Evolutionary conservation across 768 basidiomycete genomes (phyloP).

Genomic region (Lentinula guzmanii): DNA sequence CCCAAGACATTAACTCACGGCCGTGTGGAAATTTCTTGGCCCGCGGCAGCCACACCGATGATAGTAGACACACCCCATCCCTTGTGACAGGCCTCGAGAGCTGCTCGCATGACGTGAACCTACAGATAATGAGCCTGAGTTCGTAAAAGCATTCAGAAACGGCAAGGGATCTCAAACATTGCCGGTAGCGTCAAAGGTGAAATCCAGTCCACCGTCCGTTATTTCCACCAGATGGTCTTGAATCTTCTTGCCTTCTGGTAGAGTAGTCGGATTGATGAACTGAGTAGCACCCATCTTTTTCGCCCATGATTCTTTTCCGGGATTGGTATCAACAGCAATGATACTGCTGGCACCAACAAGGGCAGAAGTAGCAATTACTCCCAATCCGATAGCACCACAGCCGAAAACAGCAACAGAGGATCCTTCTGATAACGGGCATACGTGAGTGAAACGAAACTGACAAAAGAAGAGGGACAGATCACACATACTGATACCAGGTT

Average conservation of each 20-base stretch:
- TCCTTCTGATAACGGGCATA: constrained; percentile 43
- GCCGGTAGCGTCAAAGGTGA: constrained; percentile 95
- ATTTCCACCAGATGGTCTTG: constrained; percentile 87
- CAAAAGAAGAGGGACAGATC: background rate
- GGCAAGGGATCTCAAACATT: constrained; percentile 46
- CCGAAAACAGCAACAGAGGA: constrained; percentile 94
- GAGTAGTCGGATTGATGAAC: constrained; percentile 76
- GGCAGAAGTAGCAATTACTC: constrained; percentile 77
- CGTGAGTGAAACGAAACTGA: constrained; percentile 3
- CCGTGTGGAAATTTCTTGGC: constrained; percentile 88
- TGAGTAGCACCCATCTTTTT: constrained; percentile 92
- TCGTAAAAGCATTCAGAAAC: constrained; percentile 26
- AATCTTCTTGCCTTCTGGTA: constrained; percentile 77
- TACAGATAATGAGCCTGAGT: constrained; percentile 19
- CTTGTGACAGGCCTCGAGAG: constrained; percentile 98
- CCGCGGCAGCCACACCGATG: constrained; percentile 96
- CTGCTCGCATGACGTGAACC: constrained; percentile 91
- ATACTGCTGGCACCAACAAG: constrained; percentile 79
- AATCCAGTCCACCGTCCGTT: constrained; percentile 96
- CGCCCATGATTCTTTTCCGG: constrained; percentile 82
- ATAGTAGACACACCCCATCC: constrained; percentile 97
- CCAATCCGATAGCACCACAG: constrained; percentile 93
- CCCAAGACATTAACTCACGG: constrained; percentile 44
- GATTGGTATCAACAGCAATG: constrained; percentile 90
- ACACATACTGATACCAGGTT: constrained; percentile 71